Evolutionary conservation across 768 basidiomycete genomes (phyloP), one percentile per base, ranked within the genome.

Genomic region (Boletellus ananiceps): DNA sequence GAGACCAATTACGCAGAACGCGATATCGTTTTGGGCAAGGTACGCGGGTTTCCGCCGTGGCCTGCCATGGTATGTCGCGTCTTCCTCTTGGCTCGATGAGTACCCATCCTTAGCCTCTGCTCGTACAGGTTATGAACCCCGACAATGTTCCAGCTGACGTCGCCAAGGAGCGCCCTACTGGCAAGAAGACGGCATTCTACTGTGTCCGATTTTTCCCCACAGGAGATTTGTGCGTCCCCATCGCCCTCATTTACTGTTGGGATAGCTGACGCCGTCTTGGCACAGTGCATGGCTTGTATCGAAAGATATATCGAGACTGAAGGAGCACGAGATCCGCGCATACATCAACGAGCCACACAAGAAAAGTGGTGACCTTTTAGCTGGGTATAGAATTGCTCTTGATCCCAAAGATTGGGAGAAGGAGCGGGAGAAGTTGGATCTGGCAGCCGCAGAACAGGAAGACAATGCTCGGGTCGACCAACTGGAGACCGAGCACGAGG

Each of bases 21-120:
- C 69, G 93, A 98, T 62, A 75, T 93, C 58, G 92, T 98, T 34
- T 81, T 97, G 52, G 93, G 81, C 21, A 94, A 95, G 75, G 73
- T 99, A 65, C 90, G 89, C 72, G 96, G 95, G 9, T 97, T 76
- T 72, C 93, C 96, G 2, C 78, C 88, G 4, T 99, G 96, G 96
- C 96, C 93, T 47, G 91, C 83, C 66, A 87, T 89, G 74, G 95
- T 95, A 65, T 71, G 89, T 80, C 50, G 54, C 61, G 62, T 57
- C 52, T 57, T 42, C 55, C 55, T 42, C 51, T 52, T 49, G 52
- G 46, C 40, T 42, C 46, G 41, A 36, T 40, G 52, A 37, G 46
- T 33, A 46, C 32, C 38, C 31, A 6, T 46, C 52, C 50, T 55
- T 61, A 32, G 11, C 46, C 47, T 49, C 47, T 25, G 25, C 33